Base-by-base conservation (phyloP, 306 rosid species). In the Phaseolus lunatus region DNA sequence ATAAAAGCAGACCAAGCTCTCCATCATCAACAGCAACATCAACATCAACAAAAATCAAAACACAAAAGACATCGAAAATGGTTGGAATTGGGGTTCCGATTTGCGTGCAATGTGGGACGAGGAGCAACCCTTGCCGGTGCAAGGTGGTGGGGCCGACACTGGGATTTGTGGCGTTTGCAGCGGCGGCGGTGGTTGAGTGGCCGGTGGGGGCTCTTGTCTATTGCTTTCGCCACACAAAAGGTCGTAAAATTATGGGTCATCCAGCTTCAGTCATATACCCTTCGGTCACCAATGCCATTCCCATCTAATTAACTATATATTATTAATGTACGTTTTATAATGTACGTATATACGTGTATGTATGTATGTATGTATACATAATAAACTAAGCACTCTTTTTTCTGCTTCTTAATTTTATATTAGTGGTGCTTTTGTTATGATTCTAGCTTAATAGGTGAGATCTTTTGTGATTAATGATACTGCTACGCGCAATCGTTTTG, bases 51-150 rank as follows among this genome's bases (percentile, higher is more conserved):
- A 13, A 33, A 52, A 54, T 2, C 45, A 41, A 10, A 43, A 11
- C 43, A 3, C 15, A 43, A 2, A 43, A 2, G 3, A 43, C 47
- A 35, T 22, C 45, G 68, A 67, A 66, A 54, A 68, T 82, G 70
- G 78, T 69, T 63, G 87, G 89, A 24, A 22, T 66, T 4, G 91
- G 97, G 41, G 8, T 90, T 29, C 92, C 91, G 14, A 33, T 77
- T 2, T 89, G 98, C 22, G 82, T 93, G 56, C 84, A 93, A 65
- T 88, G 98, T 50, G 97, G 98, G 0, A 91, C 87, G 0, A 18
- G 15, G 0, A 86, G 92, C 76, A 91, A 93, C 82, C 96, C 95
- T 16, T 91, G 95, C 82, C 85, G 93, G 84, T 93, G 98, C 89
- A 91, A 84, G 88, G 93, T 89, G 84, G 81, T 93, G 47, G 95